These are phyloP conservation scores for Dinochytrium kinnereticum DNA, from an alignment of 371 early-diverging fungal genomes.

Conservation along the genomic window DNA sequence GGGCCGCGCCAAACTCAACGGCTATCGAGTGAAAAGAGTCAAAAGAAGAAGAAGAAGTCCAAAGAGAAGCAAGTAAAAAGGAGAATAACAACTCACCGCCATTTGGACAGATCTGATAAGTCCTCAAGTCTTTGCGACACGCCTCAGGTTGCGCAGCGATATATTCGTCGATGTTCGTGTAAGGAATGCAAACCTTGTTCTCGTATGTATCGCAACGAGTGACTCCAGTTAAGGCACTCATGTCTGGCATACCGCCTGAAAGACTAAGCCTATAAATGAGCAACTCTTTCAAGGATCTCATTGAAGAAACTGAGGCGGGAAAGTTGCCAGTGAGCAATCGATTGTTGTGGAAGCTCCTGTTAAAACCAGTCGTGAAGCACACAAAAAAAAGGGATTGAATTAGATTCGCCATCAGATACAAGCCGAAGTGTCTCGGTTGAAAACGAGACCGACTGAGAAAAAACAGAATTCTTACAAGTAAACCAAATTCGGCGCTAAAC, in stretches of 20 bases:
- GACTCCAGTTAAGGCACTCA: neutral
- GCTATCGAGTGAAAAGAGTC: too few species aligned
- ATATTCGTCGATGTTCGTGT: neutral
- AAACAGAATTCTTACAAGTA: neutral
- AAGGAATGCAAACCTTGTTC: neutral
- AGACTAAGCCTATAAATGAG: neutral
- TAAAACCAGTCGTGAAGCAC: too few species aligned
- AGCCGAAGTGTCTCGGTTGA: too few species aligned
- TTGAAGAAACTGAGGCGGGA: neutral
- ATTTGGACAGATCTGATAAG: neutral
- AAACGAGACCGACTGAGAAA: too few species aligned
- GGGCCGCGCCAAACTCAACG: too few species aligned
- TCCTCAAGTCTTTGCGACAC: neutral
- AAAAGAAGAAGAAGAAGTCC: neutral
- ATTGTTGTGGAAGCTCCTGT: neutral
- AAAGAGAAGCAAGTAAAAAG: too few species aligned
- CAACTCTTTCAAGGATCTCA: neutral
- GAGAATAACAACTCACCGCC: neutral
- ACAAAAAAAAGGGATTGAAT: too few species aligned
- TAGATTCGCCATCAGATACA: too few species aligned
- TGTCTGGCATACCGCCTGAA: neutral
- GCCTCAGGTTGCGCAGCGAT: neutral
- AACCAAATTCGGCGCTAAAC: neutral
- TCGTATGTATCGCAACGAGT: neutral
- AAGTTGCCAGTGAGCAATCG: neutral